Evolutionary conservation across 2,329 filamentous ascomycete species (phyloP).

Genomic region (Aotearoamyces nothofagi): DNA sequence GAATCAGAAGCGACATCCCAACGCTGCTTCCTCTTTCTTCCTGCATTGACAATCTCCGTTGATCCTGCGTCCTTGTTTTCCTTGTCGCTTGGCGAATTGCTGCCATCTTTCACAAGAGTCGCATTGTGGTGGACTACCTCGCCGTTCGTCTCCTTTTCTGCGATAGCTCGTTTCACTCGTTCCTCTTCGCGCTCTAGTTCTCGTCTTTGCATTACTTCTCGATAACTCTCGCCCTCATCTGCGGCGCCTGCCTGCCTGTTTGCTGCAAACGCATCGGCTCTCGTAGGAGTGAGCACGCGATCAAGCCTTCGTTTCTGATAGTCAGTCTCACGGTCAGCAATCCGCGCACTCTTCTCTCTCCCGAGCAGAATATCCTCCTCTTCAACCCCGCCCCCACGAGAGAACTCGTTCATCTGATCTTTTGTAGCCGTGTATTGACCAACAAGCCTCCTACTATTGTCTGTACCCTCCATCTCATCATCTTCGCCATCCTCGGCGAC

Average conservation of each 20-base stretch:
- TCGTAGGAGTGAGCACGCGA: constrained; percentile 70
- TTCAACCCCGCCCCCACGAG: constrained; percentile 69
- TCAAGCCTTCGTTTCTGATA: constrained; percentile 95
- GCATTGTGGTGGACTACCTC: constrained; percentile 50
- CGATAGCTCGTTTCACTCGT: constrained; percentile 65
- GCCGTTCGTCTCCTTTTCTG: constrained; percentile 48
- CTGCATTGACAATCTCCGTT: constrained; percentile 43
- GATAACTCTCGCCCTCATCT: constrained; percentile 67
- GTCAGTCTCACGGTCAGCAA: constrained; percentile 85
- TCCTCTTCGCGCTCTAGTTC: constrained; percentile 92
- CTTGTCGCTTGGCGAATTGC: constrained; percentile 37
- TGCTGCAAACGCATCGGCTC: constrained; percentile 72
- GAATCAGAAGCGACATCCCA: constrained; percentile 69
- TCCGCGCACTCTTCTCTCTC: constrained; percentile 77
- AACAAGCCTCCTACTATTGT: constrained; percentile 63
- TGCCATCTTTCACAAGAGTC: constrained; percentile 50
- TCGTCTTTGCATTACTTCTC: constrained; percentile 78
- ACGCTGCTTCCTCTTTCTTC: constrained; percentile 80
- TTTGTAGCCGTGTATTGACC: constrained; percentile 93
- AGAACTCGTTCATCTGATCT: constrained; percentile 88
- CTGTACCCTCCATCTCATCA: constrained; percentile 60
- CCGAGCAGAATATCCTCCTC: constrained; percentile 82
- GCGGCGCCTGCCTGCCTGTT: constrained; percentile 53
- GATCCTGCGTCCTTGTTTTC: constrained; percentile 59
- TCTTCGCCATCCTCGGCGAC: constrained; percentile 66